These are phyloP conservation scores for Pseudogymnoascus sp. DNA, from an alignment of 2,329 filamentous ascomycete genomes.

Conservation along the genomic window DNA sequence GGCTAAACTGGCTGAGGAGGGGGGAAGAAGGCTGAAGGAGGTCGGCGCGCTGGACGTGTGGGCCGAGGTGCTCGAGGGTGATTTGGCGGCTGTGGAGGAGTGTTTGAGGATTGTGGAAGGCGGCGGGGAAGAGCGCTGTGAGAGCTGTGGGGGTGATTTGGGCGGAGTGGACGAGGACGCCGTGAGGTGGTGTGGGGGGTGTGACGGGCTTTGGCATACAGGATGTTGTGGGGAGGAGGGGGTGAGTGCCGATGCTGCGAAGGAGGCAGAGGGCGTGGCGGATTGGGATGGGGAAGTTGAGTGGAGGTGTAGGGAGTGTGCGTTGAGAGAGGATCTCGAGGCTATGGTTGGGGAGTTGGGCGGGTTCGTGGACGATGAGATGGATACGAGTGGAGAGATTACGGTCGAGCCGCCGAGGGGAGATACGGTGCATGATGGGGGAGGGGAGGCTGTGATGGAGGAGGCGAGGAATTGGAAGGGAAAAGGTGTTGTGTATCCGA, in stretches of 20 bases:
- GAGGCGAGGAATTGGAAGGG: conserved; percentile 13
- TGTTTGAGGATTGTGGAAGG: conserved; percentile 47
- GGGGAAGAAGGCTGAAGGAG: conserved; percentile 62
- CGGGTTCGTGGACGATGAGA: not conserved
- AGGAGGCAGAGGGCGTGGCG: not conserved
- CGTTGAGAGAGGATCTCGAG: not conserved
- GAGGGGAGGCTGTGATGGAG: conserved; percentile 12
- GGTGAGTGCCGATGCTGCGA: not conserved
- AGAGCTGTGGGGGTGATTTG: conserved; percentile 6
- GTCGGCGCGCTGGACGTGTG: conserved; percentile 78
- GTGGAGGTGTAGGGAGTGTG: conserved; percentile 7
- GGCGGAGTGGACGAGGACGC: conserved; percentile 8
- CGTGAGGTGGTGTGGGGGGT: not conserved
- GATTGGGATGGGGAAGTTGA: not conserved
- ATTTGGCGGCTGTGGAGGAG: conserved; percentile 57
- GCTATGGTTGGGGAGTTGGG: conserved; percentile 1
- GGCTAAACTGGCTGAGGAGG: conserved; percentile 52
- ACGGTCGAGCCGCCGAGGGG: not conserved
- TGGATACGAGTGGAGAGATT: not conserved
- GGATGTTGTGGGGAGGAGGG: not conserved
- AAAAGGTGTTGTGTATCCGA: not conserved
- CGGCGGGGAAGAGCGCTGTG: not conserved
- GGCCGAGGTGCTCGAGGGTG: conserved; percentile 70
- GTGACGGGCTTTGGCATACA: not conserved
- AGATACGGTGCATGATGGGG: conserved; percentile 13